phyloP scores from a whole-genome alignment of 2,329 filamentous ascomycete genomes.

The Eutypella sp. region DNA sequence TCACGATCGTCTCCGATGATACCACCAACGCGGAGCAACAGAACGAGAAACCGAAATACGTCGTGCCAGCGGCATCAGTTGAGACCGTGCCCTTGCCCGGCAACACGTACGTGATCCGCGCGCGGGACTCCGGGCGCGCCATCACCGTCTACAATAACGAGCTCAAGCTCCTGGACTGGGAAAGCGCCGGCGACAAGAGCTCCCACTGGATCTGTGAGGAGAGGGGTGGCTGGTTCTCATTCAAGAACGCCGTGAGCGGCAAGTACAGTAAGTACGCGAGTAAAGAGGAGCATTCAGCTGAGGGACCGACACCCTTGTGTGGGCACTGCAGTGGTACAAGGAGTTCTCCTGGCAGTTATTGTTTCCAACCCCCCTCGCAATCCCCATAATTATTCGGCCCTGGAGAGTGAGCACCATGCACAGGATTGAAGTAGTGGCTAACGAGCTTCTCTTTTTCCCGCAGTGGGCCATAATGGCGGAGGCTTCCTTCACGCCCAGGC shows the following conservation, averaged over 20 bases:
- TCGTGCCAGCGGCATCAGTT: background rate
- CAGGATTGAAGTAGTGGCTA: background rate
- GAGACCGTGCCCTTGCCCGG: background rate
- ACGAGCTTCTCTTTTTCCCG: background rate
- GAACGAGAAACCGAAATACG: background rate
- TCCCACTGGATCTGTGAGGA: background rate
- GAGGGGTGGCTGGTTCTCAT: background rate
- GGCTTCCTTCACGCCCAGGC: background rate
- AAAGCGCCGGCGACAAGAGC: background rate
- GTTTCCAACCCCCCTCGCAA: background rate
- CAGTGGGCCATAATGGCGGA: background rate
- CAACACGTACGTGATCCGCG: background rate
- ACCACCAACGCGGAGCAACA: background rate
- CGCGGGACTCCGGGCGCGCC: background rate
- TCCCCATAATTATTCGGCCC: background rate
- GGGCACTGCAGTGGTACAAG: background rate
- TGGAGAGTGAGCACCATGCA: background rate
- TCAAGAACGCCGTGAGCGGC: background rate
- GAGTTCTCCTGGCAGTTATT: background rate
- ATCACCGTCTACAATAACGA: background rate
- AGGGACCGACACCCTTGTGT: background rate
- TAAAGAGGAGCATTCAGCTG: background rate
- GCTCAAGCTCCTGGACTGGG: background rate
- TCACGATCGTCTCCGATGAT: background rate
- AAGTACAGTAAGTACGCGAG: background rate